A percentile compares a stretch with the other conserved stretches of the same genome.
Conservation (phyloP, 2,329 filamentous ascomycete species). For the Orbilia ellipsospora region DNA sequence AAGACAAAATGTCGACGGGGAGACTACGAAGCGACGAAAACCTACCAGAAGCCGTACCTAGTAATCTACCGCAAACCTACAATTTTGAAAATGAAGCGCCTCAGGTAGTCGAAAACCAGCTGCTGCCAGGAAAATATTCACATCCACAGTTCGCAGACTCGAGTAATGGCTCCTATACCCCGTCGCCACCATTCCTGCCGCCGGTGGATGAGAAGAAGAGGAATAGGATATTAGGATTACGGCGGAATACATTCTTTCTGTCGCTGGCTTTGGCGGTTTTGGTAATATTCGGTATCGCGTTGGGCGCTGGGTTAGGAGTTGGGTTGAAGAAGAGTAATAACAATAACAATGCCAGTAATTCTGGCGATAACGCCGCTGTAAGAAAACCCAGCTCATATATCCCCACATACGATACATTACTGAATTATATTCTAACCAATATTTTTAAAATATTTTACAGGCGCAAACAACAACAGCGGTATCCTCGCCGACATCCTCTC, state of each 20-base stretch:
- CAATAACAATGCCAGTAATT: background rate
- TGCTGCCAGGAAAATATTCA: slow-evolving; percentile 15
- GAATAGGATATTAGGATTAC: slow-evolving; percentile 21
- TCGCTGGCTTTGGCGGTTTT: slow-evolving; percentile 30
- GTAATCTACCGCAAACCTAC: slow-evolving; percentile 31
- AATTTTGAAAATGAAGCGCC: slow-evolving; percentile 17
- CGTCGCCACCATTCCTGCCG: slow-evolving; percentile 31
- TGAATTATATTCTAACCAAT: background rate
- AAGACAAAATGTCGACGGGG: background rate
- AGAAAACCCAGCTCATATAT: background rate
- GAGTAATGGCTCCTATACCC: slow-evolving; percentile 16
- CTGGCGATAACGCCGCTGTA: slow-evolving; percentile 11
- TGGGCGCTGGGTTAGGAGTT: slow-evolving; percentile 35
- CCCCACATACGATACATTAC: too few relatives aligned
- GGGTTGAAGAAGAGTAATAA: slow-evolving; percentile 19
- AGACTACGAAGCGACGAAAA: background rate
- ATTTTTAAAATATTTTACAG: slow-evolving; percentile 1
- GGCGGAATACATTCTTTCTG: slow-evolving; percentile 33
- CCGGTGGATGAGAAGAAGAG: slow-evolving; percentile 14
- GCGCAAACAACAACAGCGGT: background rate
- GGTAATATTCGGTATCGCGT: slow-evolving; percentile 34
- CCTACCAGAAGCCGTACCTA: slow-evolving; percentile 34
- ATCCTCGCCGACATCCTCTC: background rate
- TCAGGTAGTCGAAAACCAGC: slow-evolving; percentile 14
- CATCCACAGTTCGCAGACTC: slow-evolving; percentile 26